Evolutionary conservation across 257 asterid genomes (phyloP).

Genomic region (Solanum appendiculatum): DNA sequence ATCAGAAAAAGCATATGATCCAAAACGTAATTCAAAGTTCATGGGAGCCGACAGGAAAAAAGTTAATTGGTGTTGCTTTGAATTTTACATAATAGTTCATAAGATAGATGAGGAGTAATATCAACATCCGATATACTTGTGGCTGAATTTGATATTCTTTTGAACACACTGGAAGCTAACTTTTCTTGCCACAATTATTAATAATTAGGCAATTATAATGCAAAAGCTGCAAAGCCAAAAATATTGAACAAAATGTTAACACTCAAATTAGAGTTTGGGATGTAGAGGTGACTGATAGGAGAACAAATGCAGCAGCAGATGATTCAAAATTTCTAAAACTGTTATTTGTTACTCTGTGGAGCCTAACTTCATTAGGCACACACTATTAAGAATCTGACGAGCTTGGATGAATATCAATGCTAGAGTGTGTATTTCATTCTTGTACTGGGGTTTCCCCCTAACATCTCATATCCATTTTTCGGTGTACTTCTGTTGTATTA

Average conservation of each 20-base stretch:
- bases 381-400: neutral
- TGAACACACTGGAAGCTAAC: neutral
- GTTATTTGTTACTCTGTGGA: neutral
- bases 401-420: neutral
- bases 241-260: neutral
- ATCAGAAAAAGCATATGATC: neutral
- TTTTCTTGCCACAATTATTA: neutral
- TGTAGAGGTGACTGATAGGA: neutral
- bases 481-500: neutral
- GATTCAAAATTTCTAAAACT: neutral
- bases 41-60: neutral
- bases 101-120: neutral
- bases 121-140: neutral
- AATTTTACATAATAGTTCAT: neutral
- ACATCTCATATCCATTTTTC: neutral
- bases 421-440: neutral
- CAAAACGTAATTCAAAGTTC: neutral
- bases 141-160: neutral
- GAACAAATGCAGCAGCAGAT: neutral
- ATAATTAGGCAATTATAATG: neutral
- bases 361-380: neutral
- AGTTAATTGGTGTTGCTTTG: neutral
- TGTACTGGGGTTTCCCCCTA: neutral
- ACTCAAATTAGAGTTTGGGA: neutral
- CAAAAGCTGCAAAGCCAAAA: neutral